phyloP scores from a whole-genome alignment of 1,139 yeast species.

The Debaryomycetaceae sp. region DNA sequence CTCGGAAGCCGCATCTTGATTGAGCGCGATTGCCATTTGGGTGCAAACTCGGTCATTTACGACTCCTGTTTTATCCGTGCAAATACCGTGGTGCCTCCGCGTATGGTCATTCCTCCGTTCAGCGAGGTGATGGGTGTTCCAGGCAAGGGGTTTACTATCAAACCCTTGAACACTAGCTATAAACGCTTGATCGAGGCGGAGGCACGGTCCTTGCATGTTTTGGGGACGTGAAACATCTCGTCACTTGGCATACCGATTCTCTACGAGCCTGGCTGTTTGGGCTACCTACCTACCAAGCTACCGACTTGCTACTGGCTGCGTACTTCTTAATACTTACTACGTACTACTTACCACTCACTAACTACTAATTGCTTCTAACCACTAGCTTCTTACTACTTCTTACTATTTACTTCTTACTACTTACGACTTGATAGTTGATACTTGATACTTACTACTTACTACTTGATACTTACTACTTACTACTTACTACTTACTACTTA shows the following conservation, averaged over 20 bases:
- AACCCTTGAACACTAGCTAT: conserved; percentile 27
- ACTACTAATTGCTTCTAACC: too few relatives aligned
- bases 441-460: too few relatives aligned
- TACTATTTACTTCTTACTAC: too few relatives aligned
- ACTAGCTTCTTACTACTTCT: too few relatives aligned
- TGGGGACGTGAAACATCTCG: conserved; percentile 5
- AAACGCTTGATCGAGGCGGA: conserved; percentile 31
- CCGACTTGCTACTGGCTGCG: background rate
- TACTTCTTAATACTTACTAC: too few relatives aligned
- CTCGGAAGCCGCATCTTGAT: conserved; percentile 51
- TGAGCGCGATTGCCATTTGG: conserved; percentile 29
- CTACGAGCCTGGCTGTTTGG: background rate
- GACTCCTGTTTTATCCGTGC: conserved; percentile 50
- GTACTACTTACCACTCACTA: too few relatives aligned
- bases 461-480: too few relatives aligned
- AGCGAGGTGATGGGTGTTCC: conserved; percentile 37
- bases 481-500: too few relatives aligned
- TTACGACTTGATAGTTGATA: too few relatives aligned
- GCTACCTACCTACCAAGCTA: background rate
- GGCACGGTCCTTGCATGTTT: conserved; percentile 25
- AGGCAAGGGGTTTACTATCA: conserved; percentile 18
- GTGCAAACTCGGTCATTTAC: conserved; percentile 40
- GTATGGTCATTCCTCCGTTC: conserved; percentile 50
- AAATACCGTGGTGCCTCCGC: conserved; percentile 42
- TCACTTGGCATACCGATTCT: background rate